Percentiles rank a stretch among this genome's conserved stretches.
These are phyloP conservation scores for Trichoderma virens DNA, from an alignment of 495 filamentous ascomycete genomes.

Conservation along the genomic window DNA sequence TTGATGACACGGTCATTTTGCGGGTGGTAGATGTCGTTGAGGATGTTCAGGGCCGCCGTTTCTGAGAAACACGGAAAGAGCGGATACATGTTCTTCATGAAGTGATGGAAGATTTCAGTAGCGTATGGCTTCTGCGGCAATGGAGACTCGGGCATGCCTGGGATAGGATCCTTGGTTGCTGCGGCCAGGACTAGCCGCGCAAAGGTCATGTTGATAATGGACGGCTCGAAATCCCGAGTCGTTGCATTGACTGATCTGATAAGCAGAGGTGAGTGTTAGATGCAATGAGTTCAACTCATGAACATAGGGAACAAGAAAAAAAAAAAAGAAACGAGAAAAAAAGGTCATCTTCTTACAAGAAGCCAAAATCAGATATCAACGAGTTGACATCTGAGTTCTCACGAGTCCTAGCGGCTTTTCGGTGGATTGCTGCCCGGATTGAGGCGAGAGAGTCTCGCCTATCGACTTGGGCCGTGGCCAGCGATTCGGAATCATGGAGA, in stretches of 20 bases:
- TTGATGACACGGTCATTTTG: slow-evolving; percentile 45
- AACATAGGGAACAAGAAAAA: too few species aligned
- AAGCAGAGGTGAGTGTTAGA: slow-evolving; percentile 14
- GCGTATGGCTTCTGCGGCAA: slow-evolving; percentile 61
- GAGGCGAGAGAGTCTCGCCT: slow-evolving; percentile 52
- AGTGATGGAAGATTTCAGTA: slow-evolving; percentile 64
- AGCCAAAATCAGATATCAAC: slow-evolving; percentile 75
- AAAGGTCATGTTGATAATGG: slow-evolving; percentile 77
- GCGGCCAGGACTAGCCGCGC: slow-evolving; percentile 72
- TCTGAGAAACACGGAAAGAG: slow-evolving; percentile 76
- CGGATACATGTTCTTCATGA: slow-evolving; percentile 70
- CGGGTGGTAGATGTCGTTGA: slow-evolving; percentile 68
- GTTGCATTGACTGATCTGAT: slow-evolving; percentile 81
- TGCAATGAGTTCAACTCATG: neutral
- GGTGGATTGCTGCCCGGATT: slow-evolving; percentile 52
- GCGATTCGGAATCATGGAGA: slow-evolving; percentile 36
- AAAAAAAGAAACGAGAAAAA: neutral
- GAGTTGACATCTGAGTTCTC: slow-evolving; percentile 74
- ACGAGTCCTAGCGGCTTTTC: slow-evolving; percentile 47
- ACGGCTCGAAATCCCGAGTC: slow-evolving; percentile 83
- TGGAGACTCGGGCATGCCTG: slow-evolving; percentile 42
- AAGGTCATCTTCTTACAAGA: slow-evolving; percentile 44
- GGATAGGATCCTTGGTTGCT: slow-evolving; percentile 56
- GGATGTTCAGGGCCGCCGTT: slow-evolving; percentile 61
- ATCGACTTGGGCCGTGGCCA: slow-evolving; percentile 29